phyloP scores from a whole-genome alignment of 2,329 filamentous ascomycete species.

The Calonectria henricotiae region DNA sequence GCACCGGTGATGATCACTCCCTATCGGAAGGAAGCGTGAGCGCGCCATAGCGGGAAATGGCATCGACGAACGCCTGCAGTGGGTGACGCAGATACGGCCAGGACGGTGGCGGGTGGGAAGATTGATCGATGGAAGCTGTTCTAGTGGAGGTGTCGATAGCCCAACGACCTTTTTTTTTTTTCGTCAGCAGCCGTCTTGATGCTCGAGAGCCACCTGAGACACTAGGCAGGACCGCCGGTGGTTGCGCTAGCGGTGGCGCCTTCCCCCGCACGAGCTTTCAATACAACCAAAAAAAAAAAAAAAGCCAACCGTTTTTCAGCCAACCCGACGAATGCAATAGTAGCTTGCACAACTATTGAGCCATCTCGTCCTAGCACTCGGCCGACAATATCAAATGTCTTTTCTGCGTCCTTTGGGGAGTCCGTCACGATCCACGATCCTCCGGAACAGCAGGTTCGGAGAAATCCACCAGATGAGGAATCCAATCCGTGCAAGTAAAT shows the following conservation, averaged over 20 bases:
- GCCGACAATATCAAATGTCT: conserved; percentile 1
- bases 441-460: neutral
- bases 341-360: conserved; percentile 1
- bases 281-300: conserved; percentile 26
- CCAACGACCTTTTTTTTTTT: conserved; percentile 28
- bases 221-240: conserved; percentile 24
- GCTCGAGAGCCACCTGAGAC: conserved; percentile 36
- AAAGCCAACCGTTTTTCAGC: neutral
- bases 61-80: conserved; percentile 34
- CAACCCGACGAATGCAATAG: conserved; percentile 1
- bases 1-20: neutral
- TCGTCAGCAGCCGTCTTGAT: conserved; percentile 28
- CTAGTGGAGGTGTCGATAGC: neutral
- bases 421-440: neutral
- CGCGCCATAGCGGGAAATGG: conserved; percentile 31
- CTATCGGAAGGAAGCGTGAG: neutral
- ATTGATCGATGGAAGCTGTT: conserved; percentile 7
- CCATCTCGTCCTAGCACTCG: conserved; percentile 13
- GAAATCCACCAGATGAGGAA: neutral
- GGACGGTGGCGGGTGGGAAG: conserved; percentile 18
- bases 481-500: neutral
- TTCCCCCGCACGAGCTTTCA: conserved; percentile 35
- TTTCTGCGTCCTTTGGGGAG: neutral
- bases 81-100: conserved; percentile 17
- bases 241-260: conserved; percentile 32